Base-by-base conservation (phyloP, 495 filamentous ascomycete genomes). In the Aspergillus carlsbadensis region DNA sequence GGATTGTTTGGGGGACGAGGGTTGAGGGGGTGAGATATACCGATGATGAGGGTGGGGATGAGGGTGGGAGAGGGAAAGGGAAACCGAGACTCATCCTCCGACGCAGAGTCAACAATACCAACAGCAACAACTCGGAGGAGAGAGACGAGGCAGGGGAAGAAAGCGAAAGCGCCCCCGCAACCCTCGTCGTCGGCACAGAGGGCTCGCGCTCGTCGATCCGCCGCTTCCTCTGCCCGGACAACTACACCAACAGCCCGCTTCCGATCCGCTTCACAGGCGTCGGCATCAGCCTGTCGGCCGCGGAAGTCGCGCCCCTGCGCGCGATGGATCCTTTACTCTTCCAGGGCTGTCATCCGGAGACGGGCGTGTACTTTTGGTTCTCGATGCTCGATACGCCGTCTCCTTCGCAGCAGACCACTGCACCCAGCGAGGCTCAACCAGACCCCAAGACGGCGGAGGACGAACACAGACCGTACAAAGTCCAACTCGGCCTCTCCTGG, bases 241-340 rank as follows among this genome's bases (percentile, higher is more conserved):
- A 58, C 1, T 70, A 62, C 44, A 45, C 47, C 15, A 70, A 68
- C 41, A 15, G 22, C 14, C 64, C 46, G 1, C 57, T 70, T 21
- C 58, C 58, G 10, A 44, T 60, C 8, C 58, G 64, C 7, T 71
- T 71, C 37, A 69, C 62, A 0, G 68, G 68, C 1, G 66, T 69
- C 5, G 68, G 64, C 5, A 62, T 69, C 0, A 60, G 65, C 29
- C 22, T 71, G 26, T 58, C 64, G 1, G 64, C 62, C 2, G 62
- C 64, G 10, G 59, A 65, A 33, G 71, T 79, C 41, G 63, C 73
- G 2, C 67, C 66, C 0, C 64, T 85, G 42, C 65, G 74, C 1
- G 71, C 68, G 6, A 74, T 84, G 33, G 83, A 86, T 53, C 81
- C 83, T 1, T 70, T 81, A 13, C 77, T 87, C 31, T 80, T 87